Evolutionary conservation across 345 rosid genomes (phyloP), one percentile per base, ranked within the genome.

Genomic region (Syzygium aromaticum): DNA sequence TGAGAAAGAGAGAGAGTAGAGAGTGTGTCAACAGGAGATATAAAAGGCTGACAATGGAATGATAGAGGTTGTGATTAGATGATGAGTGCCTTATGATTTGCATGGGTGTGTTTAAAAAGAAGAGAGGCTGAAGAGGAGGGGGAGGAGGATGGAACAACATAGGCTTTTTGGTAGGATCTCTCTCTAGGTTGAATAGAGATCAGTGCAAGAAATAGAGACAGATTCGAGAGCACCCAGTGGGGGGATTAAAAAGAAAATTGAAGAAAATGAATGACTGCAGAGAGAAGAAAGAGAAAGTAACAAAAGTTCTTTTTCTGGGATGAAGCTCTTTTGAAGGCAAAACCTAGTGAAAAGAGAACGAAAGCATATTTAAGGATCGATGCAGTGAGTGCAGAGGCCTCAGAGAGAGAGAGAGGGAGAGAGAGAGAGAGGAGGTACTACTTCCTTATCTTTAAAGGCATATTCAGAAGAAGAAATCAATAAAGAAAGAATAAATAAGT

Each of bases 11-110:
- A 28, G 51, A 43, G n/a, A 86, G 46, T 43, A 28, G 51, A 43
- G n/a, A 15, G 38, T n/a, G 73, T n/a, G 33, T n/a, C 73, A 13
- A 61, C 73, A 61, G 38, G 73, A 61, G 49, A 38, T 73, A 73
- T 73, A 73, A 73, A 33, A 38, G 82, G 82, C 82, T 38, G 82
- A 73, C 82, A 38, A 5, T 73, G 82, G 82, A 73, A 90, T n/a
- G 86, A 86, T 51, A 87, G 85, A 33, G 56, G 87, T 85, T 89
- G 93, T 93, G 93, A 94, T 94, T 95, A 94, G 92, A 92, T 94
- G 93, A 98, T 98, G 98, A 98, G 98, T 95, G 94, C 91, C 90
- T 92, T 90, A 95, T 95, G 98, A 98, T 98, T 95, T 92, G 98
- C 92, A 89, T 93, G 95, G 89, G 89, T 84, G 85, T 89, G 52